phyloP scores from a whole-genome alignment of 2,329 filamentous ascomycete genomes.

The Leptographium galeiforme region DNA sequence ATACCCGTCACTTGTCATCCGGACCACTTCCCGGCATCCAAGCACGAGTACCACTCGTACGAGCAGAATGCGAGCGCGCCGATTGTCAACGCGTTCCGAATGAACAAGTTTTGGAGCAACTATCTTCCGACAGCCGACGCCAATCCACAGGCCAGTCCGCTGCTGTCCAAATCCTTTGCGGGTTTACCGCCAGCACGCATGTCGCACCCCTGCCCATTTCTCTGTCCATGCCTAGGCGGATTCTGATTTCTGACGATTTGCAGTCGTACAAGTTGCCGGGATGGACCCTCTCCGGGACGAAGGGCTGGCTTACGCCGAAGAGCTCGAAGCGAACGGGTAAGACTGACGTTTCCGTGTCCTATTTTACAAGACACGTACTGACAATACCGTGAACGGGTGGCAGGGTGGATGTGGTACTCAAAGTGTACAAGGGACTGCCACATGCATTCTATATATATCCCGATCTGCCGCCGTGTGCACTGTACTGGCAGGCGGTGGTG shows the following conservation, averaged over 20 bases:
- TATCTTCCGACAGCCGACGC: constrained; percentile 7
- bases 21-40: constrained; percentile 2
- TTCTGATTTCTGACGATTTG: neutral
- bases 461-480: neutral
- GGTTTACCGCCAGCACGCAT: constrained; percentile 11
- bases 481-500: neutral
- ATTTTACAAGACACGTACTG: neutral
- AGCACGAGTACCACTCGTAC: constrained; percentile 9
- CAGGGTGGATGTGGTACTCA: neutral
- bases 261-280: constrained; percentile 1
- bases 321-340: neutral
- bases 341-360: neutral
- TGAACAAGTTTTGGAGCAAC: constrained; percentile 12
- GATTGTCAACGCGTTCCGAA: constrained; percentile 9
- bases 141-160: constrained; percentile 6
- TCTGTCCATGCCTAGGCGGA: too few relatives aligned
- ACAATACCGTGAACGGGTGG: neutral
- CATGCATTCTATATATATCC: neutral
- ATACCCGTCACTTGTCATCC: constrained; percentile 13
- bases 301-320: constrained; percentile 1
- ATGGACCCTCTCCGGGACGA: neutral
- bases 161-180: constrained; percentile 7
- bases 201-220: neutral
- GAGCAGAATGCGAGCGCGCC: constrained; percentile 8
- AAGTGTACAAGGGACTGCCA: neutral